Evolutionary conservation across 257 asterid species (phyloP).

Genomic region (Solanum commersonii): DNA sequence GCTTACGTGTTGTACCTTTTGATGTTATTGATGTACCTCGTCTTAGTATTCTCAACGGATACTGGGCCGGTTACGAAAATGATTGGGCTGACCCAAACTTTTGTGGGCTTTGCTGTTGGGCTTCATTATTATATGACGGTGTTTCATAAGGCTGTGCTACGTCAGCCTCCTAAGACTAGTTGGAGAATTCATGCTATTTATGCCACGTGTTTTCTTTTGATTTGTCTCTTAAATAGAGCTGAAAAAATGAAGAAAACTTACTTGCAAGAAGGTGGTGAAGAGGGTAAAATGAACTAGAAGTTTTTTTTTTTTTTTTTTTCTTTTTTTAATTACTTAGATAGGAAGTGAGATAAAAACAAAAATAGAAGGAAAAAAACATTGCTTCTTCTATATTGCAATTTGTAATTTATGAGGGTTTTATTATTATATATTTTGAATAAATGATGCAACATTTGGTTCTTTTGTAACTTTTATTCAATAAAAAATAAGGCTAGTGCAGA

Average conservation of each 20-base stretch:
- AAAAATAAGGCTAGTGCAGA: neutral
- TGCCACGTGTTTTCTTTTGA: slow-evolving; percentile 71
- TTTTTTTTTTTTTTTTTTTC: neutral
- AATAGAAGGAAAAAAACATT: too few species aligned
- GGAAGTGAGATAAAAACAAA: neutral
- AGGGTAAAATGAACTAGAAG: slow-evolving; percentile 54
- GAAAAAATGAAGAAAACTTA: slow-evolving; percentile 79
- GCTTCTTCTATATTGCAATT: neutral
- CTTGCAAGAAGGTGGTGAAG: slow-evolving; percentile 58
- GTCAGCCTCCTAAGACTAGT: slow-evolving; percentile 71
- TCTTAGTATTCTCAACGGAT: slow-evolving; percentile 69
- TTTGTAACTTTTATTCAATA: too few species aligned
- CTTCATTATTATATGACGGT: slow-evolving; percentile 84
- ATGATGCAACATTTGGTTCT: neutral
- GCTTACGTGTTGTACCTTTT: slow-evolving; percentile 71
- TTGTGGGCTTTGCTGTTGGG: slow-evolving; percentile 91
- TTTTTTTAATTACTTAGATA: neutral
- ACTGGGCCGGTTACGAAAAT: slow-evolving; percentile 45
- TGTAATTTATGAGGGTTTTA: neutral
- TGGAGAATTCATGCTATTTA: slow-evolving; percentile 73
- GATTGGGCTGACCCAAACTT: slow-evolving; percentile 66
- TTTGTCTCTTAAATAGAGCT: slow-evolving; percentile 51
- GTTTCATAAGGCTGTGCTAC: slow-evolving; percentile 72
- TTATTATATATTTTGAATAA: neutral
- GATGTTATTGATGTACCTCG: slow-evolving; percentile 73